Evolutionary conservation across 75 land plant genomes (phyloP).

Genomic region (Gnetum montanum): DNA sequence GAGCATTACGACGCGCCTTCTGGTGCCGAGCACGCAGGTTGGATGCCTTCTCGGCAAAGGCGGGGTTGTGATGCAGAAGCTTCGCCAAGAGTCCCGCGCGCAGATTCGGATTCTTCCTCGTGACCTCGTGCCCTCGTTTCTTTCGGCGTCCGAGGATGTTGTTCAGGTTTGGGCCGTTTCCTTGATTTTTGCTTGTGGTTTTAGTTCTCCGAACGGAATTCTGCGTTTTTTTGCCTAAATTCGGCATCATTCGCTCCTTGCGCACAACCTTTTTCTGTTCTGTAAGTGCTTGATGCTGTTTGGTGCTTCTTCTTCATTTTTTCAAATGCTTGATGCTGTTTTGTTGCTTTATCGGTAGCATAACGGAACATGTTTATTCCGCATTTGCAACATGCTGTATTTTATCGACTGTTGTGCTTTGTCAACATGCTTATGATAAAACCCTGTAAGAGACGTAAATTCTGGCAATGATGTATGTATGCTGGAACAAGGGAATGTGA

Average conservation of each 20-base stretch:
- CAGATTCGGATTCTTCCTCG: constrained; percentile 42
- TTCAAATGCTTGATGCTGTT: neutral
- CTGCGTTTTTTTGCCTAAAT: neutral
- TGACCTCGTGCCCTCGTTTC: constrained; percentile 28
- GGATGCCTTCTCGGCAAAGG: constrained; percentile 54
- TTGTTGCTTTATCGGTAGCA: neutral
- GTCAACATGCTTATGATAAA: too few species aligned
- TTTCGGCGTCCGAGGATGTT: constrained; percentile 31
- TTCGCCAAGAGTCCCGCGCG: constrained; percentile 34
- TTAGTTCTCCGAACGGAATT: too few species aligned
- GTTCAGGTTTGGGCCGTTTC: constrained; percentile 32
- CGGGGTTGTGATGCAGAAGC: constrained; percentile 52
- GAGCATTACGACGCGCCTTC: constrained; percentile 24
- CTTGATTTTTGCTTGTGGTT: neutral
- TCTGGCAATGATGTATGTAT: too few species aligned
- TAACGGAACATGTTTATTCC: too few species aligned
- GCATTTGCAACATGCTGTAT: too few species aligned
- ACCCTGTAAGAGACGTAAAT: too few species aligned
- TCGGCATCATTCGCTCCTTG: neutral
- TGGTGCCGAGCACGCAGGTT: constrained; percentile 35
- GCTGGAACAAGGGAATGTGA: too few species aligned
- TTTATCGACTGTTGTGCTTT: too few species aligned
- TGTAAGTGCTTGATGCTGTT: too few species aligned
- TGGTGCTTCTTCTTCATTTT: neutral
- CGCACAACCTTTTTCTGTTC: neutral